Conservation (phyloP, 164 flowering plant species). For the Magnolia sinica region DNA sequence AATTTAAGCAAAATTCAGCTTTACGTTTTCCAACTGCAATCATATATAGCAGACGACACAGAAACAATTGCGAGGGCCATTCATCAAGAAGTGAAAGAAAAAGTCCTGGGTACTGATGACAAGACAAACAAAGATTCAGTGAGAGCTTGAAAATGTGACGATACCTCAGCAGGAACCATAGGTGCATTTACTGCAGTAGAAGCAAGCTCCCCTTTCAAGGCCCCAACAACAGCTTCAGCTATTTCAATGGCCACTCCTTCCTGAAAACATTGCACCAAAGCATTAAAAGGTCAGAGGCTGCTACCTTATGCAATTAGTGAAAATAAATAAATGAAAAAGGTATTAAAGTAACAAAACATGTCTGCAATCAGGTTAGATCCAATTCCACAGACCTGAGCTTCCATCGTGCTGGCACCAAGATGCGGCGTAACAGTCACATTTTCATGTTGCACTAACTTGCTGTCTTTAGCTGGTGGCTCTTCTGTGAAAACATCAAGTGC, state of each 20-base stretch:
- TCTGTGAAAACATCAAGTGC: slow-evolving; percentile 80
- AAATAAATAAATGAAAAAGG: neutral
- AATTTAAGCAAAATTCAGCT: neutral
- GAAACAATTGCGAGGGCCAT: neutral
- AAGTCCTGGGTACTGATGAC: neutral
- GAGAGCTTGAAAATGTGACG: neutral
- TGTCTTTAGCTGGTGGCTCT: slow-evolving; percentile 73
- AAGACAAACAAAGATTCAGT: neutral
- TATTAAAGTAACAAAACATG: neutral
- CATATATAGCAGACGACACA: neutral
- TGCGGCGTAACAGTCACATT: slow-evolving; percentile 79
- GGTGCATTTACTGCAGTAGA: slow-evolving; percentile 87
- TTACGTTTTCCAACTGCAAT: neutral
- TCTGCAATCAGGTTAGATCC: neutral
- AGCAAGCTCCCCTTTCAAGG: slow-evolving; percentile 72
- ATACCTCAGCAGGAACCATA: slow-evolving; percentile 80
- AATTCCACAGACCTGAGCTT: slow-evolving; percentile 60
- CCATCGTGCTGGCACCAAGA: slow-evolving; percentile 87
- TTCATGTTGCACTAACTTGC: slow-evolving; percentile 63
- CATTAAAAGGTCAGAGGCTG: slow-evolving; percentile 1
- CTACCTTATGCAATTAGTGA: neutral
- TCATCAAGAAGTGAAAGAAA: neutral
- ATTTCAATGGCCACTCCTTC: slow-evolving; percentile 90
- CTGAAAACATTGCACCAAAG: slow-evolving; percentile 24
- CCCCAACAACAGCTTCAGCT: slow-evolving; percentile 81